Percentiles rank a stretch among this genome's conserved stretches.
phyloP scores from a whole-genome alignment of 768 basidiomycete genomes.

The Suillus bovinus region DNA sequence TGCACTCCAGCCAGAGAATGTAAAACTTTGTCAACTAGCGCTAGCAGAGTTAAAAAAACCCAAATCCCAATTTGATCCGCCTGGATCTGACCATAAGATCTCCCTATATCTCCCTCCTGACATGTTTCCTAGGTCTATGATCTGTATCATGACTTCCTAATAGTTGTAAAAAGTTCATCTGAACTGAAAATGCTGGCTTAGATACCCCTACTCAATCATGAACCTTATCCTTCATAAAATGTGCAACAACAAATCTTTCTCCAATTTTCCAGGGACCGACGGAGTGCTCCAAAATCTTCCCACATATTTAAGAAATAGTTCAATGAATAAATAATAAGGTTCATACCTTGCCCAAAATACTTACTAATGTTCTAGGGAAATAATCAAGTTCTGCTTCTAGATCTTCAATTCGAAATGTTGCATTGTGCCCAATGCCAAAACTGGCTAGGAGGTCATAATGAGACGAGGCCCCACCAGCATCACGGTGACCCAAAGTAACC shows the following conservation, averaged over 20 bases:
- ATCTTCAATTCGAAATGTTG: not conserved
- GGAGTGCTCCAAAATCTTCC: too few species aligned
- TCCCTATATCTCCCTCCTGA: not conserved
- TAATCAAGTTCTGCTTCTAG: not conserved
- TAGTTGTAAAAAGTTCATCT: not conserved
- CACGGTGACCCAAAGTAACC: too few species aligned
- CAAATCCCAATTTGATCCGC: not conserved
- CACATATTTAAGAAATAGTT: too few species aligned
- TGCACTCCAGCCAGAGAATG: too few species aligned
- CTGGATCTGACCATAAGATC: not conserved
- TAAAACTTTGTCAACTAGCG: too few species aligned
- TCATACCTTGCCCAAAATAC: not conserved
- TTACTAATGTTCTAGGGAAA: not conserved
- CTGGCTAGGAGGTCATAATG: constrained; percentile 12
- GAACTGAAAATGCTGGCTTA: too few species aligned
- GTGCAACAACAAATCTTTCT: too few species aligned
- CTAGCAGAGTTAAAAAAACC: too few species aligned
- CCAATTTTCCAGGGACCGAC: too few species aligned
- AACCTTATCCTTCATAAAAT: too few species aligned
- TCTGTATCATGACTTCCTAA: not conserved
- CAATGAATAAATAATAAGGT: too few species aligned
- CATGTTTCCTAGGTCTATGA: not conserved
- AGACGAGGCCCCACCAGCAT: not conserved
- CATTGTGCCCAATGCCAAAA: not conserved
- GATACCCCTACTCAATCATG: too few species aligned